Evolutionary conservation across 805 yeast genomes (phyloP), one percentile per base, ranked within the genome.

Genomic region (Monosporozyma unispora): DNA sequence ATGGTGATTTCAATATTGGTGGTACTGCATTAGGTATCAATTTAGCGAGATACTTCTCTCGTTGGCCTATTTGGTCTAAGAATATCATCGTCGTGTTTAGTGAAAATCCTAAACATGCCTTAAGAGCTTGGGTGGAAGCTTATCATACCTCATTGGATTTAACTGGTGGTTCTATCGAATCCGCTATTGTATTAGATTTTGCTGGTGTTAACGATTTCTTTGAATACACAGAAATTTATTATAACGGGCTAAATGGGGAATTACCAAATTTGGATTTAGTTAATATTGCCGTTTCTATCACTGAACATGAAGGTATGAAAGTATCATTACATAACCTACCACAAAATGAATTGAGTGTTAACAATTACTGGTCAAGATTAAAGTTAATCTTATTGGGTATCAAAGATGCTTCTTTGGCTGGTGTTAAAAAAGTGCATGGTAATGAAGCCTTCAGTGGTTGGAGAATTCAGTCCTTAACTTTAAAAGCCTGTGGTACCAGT

Each of bases 41-140:
- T 0, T 68, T 93, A 54, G 83, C 93, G 0, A 75, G 90, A 53
- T 91, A 84, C 68, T 85, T 91, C 64, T 75, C 81, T 41, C 75
- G 88, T 55, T 81, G 95, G 85, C 84, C 96, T 7, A 79, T 93
- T 10, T 93, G 98, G 99, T 87, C 96, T 21, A 93, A 93, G 62
- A 95, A 90, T 61, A 82, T 93, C 54, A 85, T 93, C 25, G 70
- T 93, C 41, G 96, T 90, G 25, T 77, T 88, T 46, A 89, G 96
- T 3, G 79, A 81, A 46, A 80, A 89, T 60, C 79, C 84, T 0
- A 78, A 78, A 43, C 70, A 72, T 28, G 79, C 93, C 1, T 70
- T 91, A 50, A 73, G 96, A 51, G 70, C 81, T 3, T 93, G 98
- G 98, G 96, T 91, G 8, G 87, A 85, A 52, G 96, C 95, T 0